These are phyloP conservation scores for Mucuna pruriens DNA, from an alignment of 306 rosid genomes.

Conservation along the genomic window DNA sequence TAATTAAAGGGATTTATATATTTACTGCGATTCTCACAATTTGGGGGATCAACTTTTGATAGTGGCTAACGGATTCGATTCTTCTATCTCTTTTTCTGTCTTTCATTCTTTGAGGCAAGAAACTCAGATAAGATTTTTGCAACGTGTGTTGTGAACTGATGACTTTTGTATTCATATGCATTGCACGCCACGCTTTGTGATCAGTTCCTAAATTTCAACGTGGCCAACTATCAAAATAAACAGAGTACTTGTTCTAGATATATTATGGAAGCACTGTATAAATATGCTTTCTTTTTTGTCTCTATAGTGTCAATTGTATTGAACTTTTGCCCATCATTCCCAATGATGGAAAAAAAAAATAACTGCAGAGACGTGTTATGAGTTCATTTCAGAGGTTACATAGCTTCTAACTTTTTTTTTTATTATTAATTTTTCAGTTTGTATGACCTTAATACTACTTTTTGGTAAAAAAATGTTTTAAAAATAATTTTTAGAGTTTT, in stretches of 20 bases:
- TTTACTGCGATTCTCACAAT: not conserved
- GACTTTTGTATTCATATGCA: not conserved
- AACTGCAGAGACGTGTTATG: not conserved
- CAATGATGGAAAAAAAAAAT: not conserved
- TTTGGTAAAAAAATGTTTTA: too few species aligned
- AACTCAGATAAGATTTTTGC: not conserved
- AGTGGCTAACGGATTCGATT: slow-evolving; percentile 26
- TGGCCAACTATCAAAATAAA: not conserved
- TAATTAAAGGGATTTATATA: not conserved
- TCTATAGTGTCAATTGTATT: not conserved
- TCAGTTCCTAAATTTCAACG: slow-evolving; percentile 13
- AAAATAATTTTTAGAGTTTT: too few species aligned
- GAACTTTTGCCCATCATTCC: not conserved
- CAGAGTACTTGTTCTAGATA: too few species aligned
- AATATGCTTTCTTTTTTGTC: not conserved
- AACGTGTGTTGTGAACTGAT: not conserved
- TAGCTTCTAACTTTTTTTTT: too few species aligned
- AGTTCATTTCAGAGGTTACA: not conserved
- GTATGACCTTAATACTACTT: too few species aligned
- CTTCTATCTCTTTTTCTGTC: not conserved
- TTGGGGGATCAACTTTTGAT: slow-evolving; percentile 28
- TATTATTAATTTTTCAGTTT: too few species aligned
- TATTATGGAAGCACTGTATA: not conserved
- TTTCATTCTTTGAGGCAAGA: not conserved
- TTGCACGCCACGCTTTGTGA: slow-evolving; percentile 15